Evolutionary conservation across 371 early-diverging fungal genomes (phyloP), one percentile per base, ranked within the genome.

Genomic region (Syncephalis fuscata): DNA sequence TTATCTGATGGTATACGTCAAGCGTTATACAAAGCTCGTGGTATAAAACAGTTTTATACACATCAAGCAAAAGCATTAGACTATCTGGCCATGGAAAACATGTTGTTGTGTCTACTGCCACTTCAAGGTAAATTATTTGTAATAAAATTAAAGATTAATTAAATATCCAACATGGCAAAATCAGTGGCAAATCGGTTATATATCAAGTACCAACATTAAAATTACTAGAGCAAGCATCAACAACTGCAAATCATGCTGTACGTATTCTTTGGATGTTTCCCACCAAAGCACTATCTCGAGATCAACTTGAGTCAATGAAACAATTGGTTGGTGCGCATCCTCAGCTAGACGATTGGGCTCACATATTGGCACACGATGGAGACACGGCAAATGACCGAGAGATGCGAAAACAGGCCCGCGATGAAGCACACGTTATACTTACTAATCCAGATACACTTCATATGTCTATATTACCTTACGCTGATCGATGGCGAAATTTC

Each of bases 361-460:
- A 62, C 63, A 32, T 64, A 3, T 50, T 50, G 20, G 60, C 63
- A 8, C 61, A 68, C 54, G 71, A 70, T 46, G 72, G 71, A 15
- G 70, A 74, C 51, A 70, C 73, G 9, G 32, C 32, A 11, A 11
- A 11, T 11, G 64, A 65, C 7, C 24, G 26, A n/a, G 59, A 62
- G 2, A 48, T 55, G 16, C 67, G 85, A 0, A 47, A 52, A 0
- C 36, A 39, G 7, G 74, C 81, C 15, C 57, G 81, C 16, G 57
- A 62, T 7, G 48, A 51, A n/a, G 62, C 73, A 0, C 63, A 63
- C 14, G 64, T 88, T 0, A 63, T 87, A 1, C 66, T 87, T 27
- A 87, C 85, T 9, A 88, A 88, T 56, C 85, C 85, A 1, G 89
- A 88, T 50, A 85, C 82, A 65, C 58, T 88, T 7, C 88, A 88